Conservation (phyloP, 202 grass and related monocot genomes). For the Schoenoplectus tabernaemontani region DNA sequence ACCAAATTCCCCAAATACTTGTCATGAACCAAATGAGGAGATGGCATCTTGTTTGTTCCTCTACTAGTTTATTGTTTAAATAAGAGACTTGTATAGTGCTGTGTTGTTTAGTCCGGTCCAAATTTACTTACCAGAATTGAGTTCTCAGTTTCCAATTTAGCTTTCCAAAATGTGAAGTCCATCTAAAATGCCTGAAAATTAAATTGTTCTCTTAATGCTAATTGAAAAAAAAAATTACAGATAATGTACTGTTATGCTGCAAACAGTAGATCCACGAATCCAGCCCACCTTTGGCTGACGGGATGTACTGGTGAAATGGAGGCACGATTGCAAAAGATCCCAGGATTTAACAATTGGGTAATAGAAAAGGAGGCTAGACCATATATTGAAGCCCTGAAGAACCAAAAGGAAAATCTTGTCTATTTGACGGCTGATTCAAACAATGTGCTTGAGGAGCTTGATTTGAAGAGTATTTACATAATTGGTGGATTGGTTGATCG, state of each 20-base stretch:
- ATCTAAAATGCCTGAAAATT: background rate
- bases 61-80: background rate
- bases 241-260: slow-evolving; percentile 98
- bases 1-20: background rate
- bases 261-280: slow-evolving; percentile 66
- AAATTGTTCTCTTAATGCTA: slow-evolving; percentile 20
- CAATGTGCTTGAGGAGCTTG: slow-evolving; percentile 66
- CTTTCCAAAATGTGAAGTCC: background rate
- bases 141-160: background rate
- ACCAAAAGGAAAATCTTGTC: slow-evolving; percentile 60
- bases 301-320: slow-evolving; percentile 79
- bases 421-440: slow-evolving; percentile 85
- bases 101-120: background rate
- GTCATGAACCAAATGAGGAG: background rate
- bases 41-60: background rate
- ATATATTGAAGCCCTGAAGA: slow-evolving; percentile 78
- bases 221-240: slow-evolving; percentile 41
- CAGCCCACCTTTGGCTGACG: slow-evolving; percentile 88
- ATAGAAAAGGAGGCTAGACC: slow-evolving; percentile 64
- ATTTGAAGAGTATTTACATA: slow-evolving; percentile 74
- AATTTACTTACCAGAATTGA: background rate
- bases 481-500: slow-evolving; percentile 89
- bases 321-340: slow-evolving; percentile 53
- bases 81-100: background rate
- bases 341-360: slow-evolving; percentile 70